phyloP scores from a whole-genome alignment of 108 stramenopile genomes.

The Bacterosira constricta region DNA sequence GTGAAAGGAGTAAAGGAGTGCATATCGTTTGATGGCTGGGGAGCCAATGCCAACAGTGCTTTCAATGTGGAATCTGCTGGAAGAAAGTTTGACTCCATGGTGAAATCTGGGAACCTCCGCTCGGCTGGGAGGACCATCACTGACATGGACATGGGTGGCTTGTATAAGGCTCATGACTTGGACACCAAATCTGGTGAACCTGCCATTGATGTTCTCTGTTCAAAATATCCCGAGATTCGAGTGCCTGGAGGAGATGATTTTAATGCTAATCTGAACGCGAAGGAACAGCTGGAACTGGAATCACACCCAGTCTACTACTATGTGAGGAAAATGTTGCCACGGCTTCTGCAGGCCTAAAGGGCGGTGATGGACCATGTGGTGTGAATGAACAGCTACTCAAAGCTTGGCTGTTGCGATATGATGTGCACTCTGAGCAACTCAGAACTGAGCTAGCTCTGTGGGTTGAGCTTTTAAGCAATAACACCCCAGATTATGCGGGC shows the following conservation, averaged over 20 bases:
- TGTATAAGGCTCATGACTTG: conserved; percentile 16
- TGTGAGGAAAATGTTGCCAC: conserved; percentile 16
- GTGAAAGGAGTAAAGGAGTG: neutral
- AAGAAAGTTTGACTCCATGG: conserved; percentile 18
- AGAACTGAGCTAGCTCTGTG: too few species aligned
- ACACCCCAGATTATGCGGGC: too few species aligned
- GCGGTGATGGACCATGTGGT: conserved; percentile 7
- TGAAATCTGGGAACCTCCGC: conserved; percentile 29
- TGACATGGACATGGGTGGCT: conserved; percentile 5
- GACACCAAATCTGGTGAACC: conserved; percentile 31
- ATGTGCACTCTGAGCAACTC: too few species aligned
- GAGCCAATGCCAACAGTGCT: neutral
- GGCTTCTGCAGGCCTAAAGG: conserved; percentile 22
- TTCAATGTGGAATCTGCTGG: neutral
- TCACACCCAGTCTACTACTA: conserved; percentile 15
- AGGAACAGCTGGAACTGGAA: neutral
- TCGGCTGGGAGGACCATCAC: conserved; percentile 27
- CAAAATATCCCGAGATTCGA: conserved; percentile 16
- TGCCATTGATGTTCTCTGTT: conserved; percentile 20
- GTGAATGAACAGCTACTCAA: too few species aligned
- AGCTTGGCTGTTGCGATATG: too few species aligned
- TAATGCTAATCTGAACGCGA: neutral
- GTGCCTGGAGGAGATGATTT: neutral
- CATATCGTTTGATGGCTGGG: neutral
- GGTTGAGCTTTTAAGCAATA: too few species aligned